Base-by-base conservation (phyloP, 495 filamentous ascomycete genomes). In the Xylaria palmicola region DNA sequence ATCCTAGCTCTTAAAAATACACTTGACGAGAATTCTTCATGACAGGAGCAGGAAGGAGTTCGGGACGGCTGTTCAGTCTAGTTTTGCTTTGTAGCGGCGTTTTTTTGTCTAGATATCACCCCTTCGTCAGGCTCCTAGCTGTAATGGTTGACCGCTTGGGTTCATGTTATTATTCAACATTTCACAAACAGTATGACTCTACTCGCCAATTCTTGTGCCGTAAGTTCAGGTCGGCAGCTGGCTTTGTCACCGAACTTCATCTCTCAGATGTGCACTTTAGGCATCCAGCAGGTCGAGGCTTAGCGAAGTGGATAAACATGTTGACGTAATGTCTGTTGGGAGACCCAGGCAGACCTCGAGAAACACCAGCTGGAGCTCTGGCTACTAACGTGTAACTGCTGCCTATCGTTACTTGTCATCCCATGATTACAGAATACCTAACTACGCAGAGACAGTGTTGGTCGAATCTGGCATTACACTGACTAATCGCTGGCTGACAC, bases 91-190 rank as follows among this genome's bases (percentile, higher is more conserved):
- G 19, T 48, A 49, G 19, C 55, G 43, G 55, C 55, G 55, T 58
- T 43, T 49, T 58, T 43, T 49, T 17, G 12, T 57, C 40, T 57
- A 57, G 54, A 57, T 56, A 56, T 57, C 40, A 47, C 41, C 55
- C 22, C 55, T 58, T 37, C 9, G 41, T 39, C 30, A 36, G 29
- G 19, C 22, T 26, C 27, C 41, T 39, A 48, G 17, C 27, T 39
- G 17, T 29, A 20, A 34, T 36, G 41, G 6, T 49, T 36, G 3
- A 36, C n/a, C 19, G 12, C 26, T 44, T n/a, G n/a, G n/a, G n/a
- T n/a, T n/a, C n/a, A n/a, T n/a, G n/a, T n/a, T n/a, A n/a, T n/a
- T n/a, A n/a, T n/a, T n/a, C n/a, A n/a, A n/a, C n/a, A n/a, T n/a
- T n/a, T n/a, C n/a, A n/a, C n/a, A n/a, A n/a, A n/a, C n/a, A n/a